Percentiles rank a stretch among this genome's conserved stretches.
Evolutionary conservation across 768 basidiomycete species (phyloP).

Genomic region (Podaxis rugospora): DNA sequence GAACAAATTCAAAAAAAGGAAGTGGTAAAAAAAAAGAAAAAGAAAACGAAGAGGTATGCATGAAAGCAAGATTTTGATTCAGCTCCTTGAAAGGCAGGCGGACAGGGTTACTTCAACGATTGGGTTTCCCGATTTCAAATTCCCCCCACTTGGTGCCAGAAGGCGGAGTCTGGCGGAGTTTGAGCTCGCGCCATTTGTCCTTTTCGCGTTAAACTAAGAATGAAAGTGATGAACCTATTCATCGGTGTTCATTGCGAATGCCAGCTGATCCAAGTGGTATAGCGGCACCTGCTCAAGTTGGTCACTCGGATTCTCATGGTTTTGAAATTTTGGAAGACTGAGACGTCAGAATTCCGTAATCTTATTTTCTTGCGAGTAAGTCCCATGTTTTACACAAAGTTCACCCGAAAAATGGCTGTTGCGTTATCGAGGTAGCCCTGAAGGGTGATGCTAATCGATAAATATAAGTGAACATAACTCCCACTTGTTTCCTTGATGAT

Average conservation of each 20-base stretch:
- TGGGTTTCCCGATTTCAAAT: background rate
- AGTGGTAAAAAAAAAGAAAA: background rate
- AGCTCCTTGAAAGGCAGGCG: background rate
- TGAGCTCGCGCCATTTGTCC: background rate
- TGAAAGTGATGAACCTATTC: background rate
- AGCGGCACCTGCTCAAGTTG: background rate
- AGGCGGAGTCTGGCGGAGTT: conserved; percentile 4
- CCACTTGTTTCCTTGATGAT: background rate
- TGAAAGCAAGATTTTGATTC: background rate
- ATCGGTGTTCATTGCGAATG: background rate
- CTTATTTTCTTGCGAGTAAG: background rate
- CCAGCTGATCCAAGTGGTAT: background rate
- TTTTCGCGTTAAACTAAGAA: background rate
- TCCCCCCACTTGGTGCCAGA: background rate
- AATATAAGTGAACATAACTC: background rate
- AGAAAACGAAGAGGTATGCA: background rate
- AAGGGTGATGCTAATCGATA: background rate
- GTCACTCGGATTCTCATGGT: background rate
- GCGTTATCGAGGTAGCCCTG: background rate
- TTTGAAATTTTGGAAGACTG: background rate
- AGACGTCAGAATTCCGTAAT: background rate
- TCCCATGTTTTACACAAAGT: background rate
- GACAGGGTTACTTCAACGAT: background rate
- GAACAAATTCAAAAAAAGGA: background rate
- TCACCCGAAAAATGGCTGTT: background rate